A percentile compares a stretch with the other conserved stretches of the same genome.
phyloP scores from a whole-genome alignment of 2,329 filamentous ascomycete genomes.

The Colletotrichum liaoningense region DNA sequence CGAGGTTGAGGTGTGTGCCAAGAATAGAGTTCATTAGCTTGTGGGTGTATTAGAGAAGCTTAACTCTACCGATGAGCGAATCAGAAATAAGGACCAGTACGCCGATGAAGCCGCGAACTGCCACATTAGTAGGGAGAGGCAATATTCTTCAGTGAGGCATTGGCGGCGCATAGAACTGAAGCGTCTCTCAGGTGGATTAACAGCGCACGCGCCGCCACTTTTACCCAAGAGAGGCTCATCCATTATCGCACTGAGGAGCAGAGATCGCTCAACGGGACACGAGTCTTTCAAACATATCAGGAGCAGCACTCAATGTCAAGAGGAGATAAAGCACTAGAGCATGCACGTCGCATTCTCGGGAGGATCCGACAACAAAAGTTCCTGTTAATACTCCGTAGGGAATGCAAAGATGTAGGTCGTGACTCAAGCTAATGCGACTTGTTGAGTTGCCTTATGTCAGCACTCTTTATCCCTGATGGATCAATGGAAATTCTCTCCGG shows the following conservation, averaged over 20 bases:
- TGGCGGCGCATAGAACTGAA: too few relatives aligned
- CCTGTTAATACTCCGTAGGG: neutral
- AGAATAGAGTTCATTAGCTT: neutral
- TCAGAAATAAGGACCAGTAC: neutral
- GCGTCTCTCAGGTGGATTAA: neutral
- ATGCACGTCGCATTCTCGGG: neutral
- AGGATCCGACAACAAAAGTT: neutral
- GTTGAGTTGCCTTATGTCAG: constrained; percentile 22
- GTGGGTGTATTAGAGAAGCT: neutral
- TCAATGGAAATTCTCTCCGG: neutral
- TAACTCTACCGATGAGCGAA: neutral
- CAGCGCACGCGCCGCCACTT: too few relatives aligned
- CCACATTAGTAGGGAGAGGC: neutral
- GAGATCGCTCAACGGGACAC: too few relatives aligned
- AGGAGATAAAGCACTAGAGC: too few relatives aligned
- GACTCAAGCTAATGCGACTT: neutral
- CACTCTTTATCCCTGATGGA: neutral
- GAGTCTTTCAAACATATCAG: too few relatives aligned
- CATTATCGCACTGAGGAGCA: too few relatives aligned
- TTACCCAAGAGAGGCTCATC: too few relatives aligned
- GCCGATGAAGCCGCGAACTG: neutral
- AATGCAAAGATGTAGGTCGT: neutral
- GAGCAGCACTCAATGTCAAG: too few relatives aligned
- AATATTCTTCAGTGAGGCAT: neutral
- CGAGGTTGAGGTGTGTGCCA: neutral